Evolutionary conservation across 306 rosid genomes (phyloP).

Genomic region (Trifolium fragiferum): DNA sequence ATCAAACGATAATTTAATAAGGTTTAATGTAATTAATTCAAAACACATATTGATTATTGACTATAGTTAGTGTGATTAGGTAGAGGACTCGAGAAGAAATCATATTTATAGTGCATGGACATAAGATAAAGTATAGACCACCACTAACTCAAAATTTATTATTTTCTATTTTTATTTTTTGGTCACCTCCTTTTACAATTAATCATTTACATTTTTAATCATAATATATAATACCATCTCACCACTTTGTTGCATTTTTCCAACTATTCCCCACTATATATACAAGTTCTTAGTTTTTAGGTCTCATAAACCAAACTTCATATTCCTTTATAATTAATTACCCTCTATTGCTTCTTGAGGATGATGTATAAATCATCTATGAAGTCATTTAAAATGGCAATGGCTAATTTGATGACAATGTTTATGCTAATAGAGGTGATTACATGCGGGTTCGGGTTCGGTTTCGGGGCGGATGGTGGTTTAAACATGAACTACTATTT

Average conservation of each 20-base stretch:
- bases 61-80: slow-evolving; percentile 35
- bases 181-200: slow-evolving; percentile 11
- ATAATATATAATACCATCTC: slow-evolving; percentile 9
- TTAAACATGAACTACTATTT: slow-evolving; percentile 68
- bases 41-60: slow-evolving; percentile 32
- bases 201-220: slow-evolving; percentile 42
- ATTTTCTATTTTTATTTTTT: background rate
- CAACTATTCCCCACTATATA: slow-evolving; percentile 45
- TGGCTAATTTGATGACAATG: slow-evolving; percentile 36
- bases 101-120: slow-evolving; percentile 22
- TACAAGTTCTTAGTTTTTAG: slow-evolving; percentile 26
- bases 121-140: slow-evolving; percentile 44
- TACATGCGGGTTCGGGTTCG: slow-evolving; percentile 40
- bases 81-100: slow-evolving; percentile 23
- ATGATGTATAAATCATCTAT: slow-evolving; percentile 31
- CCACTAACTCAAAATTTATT: slow-evolving; percentile 44
- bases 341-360: background rate
- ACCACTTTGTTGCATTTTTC: slow-evolving; percentile 38
- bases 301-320: slow-evolving; percentile 36
- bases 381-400: slow-evolving; percentile 43
- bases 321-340: slow-evolving; percentile 5
- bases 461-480: slow-evolving; percentile 45
- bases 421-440: slow-evolving; percentile 49
- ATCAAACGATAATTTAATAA: slow-evolving; percentile 18
- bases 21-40: slow-evolving; percentile 7